Evolutionary conservation across 2,329 filamentous ascomycete genomes (phyloP).

Genomic region (Xylariales sp.): DNA sequence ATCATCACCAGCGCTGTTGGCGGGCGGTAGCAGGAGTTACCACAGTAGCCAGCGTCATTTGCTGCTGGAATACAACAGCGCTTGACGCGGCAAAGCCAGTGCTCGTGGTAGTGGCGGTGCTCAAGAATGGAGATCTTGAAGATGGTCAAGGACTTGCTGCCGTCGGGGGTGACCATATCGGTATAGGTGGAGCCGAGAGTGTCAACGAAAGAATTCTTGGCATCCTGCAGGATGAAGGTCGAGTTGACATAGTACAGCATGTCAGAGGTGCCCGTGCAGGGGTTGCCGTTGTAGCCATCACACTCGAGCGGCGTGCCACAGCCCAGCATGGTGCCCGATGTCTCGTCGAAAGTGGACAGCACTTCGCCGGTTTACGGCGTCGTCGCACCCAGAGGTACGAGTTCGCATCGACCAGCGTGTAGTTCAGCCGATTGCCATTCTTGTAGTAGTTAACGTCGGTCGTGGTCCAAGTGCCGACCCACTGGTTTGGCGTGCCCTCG

Average conservation of each 20-base stretch:
- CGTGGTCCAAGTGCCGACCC: constrained; percentile 15
- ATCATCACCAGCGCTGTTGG: too few relatives aligned
- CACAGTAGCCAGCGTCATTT: too few relatives aligned
- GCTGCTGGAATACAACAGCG: too few relatives aligned
- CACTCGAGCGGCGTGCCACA: constrained; percentile 15
- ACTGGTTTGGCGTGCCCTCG: constrained; percentile 12
- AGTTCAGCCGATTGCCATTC: constrained; percentile 19
- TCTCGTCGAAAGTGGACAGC: constrained; percentile 15
- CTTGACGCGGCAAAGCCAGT: too few relatives aligned
- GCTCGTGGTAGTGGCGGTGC: too few relatives aligned
- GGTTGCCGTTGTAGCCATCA: constrained; percentile 6
- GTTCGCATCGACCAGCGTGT: constrained; percentile 17
- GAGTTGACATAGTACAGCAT: constrained; percentile 11
- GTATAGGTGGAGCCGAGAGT: constrained; percentile 3
- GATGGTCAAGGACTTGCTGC: constrained; percentile 2
- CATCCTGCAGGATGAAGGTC: constrained; percentile 8
- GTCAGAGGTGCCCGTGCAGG: constrained; percentile 8
- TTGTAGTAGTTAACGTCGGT: constrained; percentile 14
- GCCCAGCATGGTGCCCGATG: constrained; percentile 15
- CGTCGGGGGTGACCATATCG: constrained; percentile 3
- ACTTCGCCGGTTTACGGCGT: constrained; percentile 14
- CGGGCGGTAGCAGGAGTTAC: too few relatives aligned
- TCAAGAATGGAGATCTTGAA: constrained; percentile 3
- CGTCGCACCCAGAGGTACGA: constrained; percentile 18
- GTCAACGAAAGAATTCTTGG: constrained; percentile 4